phyloP scores from a whole-genome alignment of 2,329 filamentous ascomycete genomes.

The Ceratocystis diversiconidia region DNA sequence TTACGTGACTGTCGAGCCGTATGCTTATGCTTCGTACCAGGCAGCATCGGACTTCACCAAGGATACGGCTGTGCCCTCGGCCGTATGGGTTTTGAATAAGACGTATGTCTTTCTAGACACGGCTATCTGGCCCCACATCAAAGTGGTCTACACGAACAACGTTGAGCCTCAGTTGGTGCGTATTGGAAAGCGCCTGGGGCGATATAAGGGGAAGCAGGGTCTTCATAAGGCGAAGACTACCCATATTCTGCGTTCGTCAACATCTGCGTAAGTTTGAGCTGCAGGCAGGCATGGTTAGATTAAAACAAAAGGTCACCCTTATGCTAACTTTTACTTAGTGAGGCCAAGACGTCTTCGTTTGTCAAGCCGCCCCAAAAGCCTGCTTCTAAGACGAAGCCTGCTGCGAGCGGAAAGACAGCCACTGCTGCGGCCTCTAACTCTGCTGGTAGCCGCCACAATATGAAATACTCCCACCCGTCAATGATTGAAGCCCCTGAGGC shows the following conservation, averaged over 20 bases:
- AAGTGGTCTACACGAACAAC: conserved; percentile 72
- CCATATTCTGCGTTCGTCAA: conserved; percentile 21
- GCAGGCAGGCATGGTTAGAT: neutral
- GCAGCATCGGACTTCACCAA: conserved; percentile 52
- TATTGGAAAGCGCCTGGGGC: conserved; percentile 77
- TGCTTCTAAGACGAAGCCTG: conserved; percentile 20
- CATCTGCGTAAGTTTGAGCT: conserved; percentile 19
- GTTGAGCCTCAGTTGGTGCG: conserved; percentile 90
- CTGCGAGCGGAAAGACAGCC: conserved; percentile 15
- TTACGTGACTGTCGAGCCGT: conserved; percentile 60
- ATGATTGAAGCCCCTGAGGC: conserved; percentile 32
- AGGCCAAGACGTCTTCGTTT: conserved; percentile 15
- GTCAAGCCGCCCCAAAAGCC: conserved; percentile 19
- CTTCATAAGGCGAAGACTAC: conserved; percentile 24
- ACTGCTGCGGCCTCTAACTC: conserved; percentile 23
- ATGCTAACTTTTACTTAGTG: neutral
- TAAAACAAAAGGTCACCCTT: neutral
- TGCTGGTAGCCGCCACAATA: conserved; percentile 9
- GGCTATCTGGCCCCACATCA: conserved; percentile 67
- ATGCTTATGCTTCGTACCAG: conserved; percentile 54
- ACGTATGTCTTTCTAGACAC: conserved; percentile 57
- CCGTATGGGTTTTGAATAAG: conserved; percentile 55
- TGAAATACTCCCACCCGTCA: conserved; percentile 18
- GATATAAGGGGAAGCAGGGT: conserved; percentile 44
- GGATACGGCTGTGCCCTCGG: conserved; percentile 57